phyloP scores from a whole-genome alignment of 768 basidiomycete genomes.

The Artomyces pyxidatus region DNA sequence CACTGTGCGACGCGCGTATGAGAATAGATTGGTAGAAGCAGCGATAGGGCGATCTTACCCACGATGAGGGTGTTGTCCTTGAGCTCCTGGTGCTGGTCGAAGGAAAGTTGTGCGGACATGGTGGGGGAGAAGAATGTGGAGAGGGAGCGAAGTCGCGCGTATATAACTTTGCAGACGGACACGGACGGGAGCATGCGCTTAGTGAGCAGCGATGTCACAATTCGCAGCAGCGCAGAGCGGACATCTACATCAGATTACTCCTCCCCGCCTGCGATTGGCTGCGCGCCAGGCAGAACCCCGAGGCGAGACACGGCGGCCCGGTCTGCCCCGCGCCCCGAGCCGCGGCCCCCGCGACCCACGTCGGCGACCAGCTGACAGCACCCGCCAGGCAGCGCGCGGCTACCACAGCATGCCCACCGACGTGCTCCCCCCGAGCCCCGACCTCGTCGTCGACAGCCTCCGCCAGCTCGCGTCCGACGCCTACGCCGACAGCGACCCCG shows the following conservation, averaged over 20 bases:
- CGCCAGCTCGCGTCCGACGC: constrained; percentile 50
- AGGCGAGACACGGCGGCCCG: no score
- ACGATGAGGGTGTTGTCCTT: constrained; percentile 86
- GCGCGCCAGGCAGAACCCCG: no score
- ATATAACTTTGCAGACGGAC: no score
- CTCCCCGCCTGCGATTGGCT: not conserved
- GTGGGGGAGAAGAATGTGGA: constrained; percentile 1
- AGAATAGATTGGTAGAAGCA: no score
- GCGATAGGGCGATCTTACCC: constrained; percentile 44
- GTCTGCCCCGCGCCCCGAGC: no score
- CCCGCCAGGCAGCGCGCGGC: constrained; percentile 18
- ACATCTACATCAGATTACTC: not conserved
- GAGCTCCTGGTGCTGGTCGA: constrained; percentile 52
- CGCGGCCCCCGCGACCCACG: not conserved
- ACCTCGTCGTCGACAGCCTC: constrained; percentile 52
- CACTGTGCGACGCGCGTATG: constrained; percentile 37
- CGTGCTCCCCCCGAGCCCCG: constrained; percentile 30
- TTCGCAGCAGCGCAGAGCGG: not conserved
- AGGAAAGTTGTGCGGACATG: constrained; percentile 43
- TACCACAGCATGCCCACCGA: constrained; percentile 22
- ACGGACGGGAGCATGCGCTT: no score
- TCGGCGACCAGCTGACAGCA: not conserved
- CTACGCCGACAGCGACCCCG: constrained; percentile 36
- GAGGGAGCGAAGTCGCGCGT: no score
- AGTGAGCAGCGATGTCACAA: not conserved